Base-by-base conservation (phyloP, 1,284 basidiomycete genomes). In the Agroathelia rolfsii region DNA sequence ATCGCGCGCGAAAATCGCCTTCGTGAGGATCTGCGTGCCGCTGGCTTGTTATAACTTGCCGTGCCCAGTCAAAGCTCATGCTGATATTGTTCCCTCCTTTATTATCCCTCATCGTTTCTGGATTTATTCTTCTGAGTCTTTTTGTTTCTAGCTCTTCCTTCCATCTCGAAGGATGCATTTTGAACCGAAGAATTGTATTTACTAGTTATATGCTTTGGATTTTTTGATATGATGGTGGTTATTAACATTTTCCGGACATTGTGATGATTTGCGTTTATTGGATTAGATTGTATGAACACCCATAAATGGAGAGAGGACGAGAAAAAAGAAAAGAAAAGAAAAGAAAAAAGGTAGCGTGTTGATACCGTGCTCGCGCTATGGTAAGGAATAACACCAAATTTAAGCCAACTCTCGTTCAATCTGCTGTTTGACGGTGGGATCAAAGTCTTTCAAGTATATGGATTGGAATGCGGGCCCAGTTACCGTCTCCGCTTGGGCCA, bases 381-480 rank as follows among this genome's bases (percentile, higher is more conserved):
- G n/a, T n/a, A n/a, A n/a, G n/a, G n/a, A n/a, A n/a, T n/a, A n/a
- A n/a, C n/a, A n/a, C n/a, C n/a, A n/a, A n/a, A 24, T 24, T 24
- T 9, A 9, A 24, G 9, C 22, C 27, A 75, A 51, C 43, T 73
- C 76, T 24, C 62, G 62, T 45, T 73, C 69, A 26, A 88, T 68
- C 48, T 83, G 79, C 39, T 69, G 62, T 22, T 85, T 55, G n/a
- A 86, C 70, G 1, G 66, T 61, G 4, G 75, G 69, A 46, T 88
- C 84, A 10, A 77, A 69, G 40, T 75, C 72, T 5, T 62, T 57
- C 8, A 87, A 60, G 45, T 76, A 83, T 21, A 56, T 53, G 5
- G 55, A 49, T 35, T 83, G 69, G 51, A 88, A 72, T 3, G 64
- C 53, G n/a, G 78, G 65, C 19, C 68, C 77, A 37, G 64, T 70